phyloP scores from a whole-genome alignment of 2,329 filamentous ascomycete species.

The Aspergillus brasiliensis region DNA sequence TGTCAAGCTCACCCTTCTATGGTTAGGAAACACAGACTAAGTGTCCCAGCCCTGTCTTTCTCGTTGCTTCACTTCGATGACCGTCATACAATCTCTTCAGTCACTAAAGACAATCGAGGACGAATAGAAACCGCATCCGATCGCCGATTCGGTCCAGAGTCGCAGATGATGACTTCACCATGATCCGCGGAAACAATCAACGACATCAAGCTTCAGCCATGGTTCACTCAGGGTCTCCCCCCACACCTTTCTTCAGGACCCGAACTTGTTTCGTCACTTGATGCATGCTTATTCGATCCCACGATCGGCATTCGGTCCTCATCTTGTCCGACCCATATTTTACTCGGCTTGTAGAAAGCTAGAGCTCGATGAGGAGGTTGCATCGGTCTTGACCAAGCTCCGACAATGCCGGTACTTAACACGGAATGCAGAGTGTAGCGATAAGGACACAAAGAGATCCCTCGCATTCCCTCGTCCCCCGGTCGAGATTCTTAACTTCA shows the following conservation, averaged over 20 bases:
- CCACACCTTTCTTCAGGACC: not conserved
- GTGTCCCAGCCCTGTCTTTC: not conserved
- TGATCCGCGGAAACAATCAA: not conserved
- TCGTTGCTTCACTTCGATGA: not conserved
- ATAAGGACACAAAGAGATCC: not conserved
- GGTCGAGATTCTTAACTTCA: not conserved
- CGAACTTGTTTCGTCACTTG: not conserved
- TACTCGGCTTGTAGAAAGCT: not conserved
- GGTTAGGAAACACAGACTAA: not conserved
- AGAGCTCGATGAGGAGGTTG: not conserved
- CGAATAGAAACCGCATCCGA: not conserved
- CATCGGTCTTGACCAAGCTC: not conserved
- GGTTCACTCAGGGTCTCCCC: not conserved
- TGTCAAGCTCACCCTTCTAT: too few relatives aligned
- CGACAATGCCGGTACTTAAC: not conserved
- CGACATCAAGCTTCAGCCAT: not conserved
- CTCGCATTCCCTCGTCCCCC: not conserved
- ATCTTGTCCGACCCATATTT: not conserved
- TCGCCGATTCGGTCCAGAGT: not conserved
- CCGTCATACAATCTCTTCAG: not conserved
- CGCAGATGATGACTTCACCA: slow-evolving; percentile 9
- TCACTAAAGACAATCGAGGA: not conserved
- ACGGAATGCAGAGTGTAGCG: not conserved
- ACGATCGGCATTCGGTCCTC: not conserved
- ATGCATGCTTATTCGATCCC: not conserved